These are phyloP conservation scores for Pyrenochaeta sp. DNA, from an alignment of 2,329 filamentous ascomycete genomes.

Conservation along the genomic window DNA sequence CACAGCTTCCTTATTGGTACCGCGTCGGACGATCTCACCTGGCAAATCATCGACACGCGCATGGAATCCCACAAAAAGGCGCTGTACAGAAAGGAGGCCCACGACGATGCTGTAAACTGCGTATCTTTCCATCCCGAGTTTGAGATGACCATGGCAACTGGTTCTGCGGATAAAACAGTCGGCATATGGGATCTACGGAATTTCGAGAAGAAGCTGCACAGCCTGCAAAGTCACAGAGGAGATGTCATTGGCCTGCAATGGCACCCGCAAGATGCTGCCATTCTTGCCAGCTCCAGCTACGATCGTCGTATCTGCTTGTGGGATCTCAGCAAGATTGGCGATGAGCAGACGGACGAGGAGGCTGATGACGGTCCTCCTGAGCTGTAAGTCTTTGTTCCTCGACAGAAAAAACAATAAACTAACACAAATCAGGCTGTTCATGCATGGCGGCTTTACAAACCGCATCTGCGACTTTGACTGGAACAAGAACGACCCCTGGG, in stretches of 20 bases:
- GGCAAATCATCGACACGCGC: slow-evolving; percentile 91
- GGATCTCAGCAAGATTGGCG: slow-evolving; percentile 90
- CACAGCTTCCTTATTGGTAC: slow-evolving; percentile 84
- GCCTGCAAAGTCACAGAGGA: slow-evolving; percentile 86
- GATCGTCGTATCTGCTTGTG: slow-evolving; percentile 95
- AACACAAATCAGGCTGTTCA: slow-evolving; percentile 74
- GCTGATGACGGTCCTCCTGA: slow-evolving; percentile 94
- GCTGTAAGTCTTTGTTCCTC: slow-evolving; percentile 67
- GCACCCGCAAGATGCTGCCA: slow-evolving; percentile 89
- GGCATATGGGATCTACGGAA: slow-evolving; percentile 95
- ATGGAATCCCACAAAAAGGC: slow-evolving; percentile 71
- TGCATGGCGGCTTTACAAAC: slow-evolving; percentile 98
- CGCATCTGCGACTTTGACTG: slow-evolving; percentile 96
- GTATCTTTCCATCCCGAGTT: slow-evolving; percentile 91
- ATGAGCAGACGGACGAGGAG: slow-evolving; percentile 95
- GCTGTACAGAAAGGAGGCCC: slow-evolving; percentile 76
- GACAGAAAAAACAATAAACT: slow-evolving; percentile 4
- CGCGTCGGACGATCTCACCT: slow-evolving; percentile 92
- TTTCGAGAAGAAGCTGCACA: slow-evolving; percentile 87
- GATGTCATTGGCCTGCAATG: slow-evolving; percentile 91
- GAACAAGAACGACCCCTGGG: slow-evolving; percentile 97
- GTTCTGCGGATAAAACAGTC: slow-evolving; percentile 93
- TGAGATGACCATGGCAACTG: slow-evolving; percentile 91
- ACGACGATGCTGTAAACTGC: slow-evolving; percentile 94
- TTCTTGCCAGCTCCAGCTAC: slow-evolving; percentile 90